Evolutionary conservation across 2,329 filamentous ascomycete genomes (phyloP), one percentile per base, ranked within the genome.

Genomic region (Tricladium varicosporioides): DNA sequence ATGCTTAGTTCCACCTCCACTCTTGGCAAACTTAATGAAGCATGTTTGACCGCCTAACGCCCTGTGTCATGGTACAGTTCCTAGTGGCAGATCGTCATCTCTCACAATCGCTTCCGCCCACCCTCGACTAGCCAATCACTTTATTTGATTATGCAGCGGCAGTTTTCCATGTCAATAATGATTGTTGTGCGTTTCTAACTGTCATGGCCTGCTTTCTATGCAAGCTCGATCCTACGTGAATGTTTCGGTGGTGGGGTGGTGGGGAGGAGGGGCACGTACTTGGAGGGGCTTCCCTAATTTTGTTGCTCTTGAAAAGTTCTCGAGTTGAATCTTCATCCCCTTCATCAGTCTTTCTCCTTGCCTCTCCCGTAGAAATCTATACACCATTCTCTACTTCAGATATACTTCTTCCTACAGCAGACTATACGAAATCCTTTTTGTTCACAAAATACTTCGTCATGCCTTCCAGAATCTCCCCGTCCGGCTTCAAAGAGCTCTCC

Each of bases 401-500:
- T 27, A 27, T 27, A 27, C 22, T 7, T 27, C 22, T 27, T 27
- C 22, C 22, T 27, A 27, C 22, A 27, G 22, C 22, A 27, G 22
- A 27, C 22, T 27, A 27, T 27, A 27, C 22, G 22, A 27, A 7
- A 27, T 27, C 7, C 3, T 27, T 27, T 27, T 27, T 7, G 22
- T 7, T 27, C 22, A 27, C 22, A 27, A 27, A 27, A 27, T 7
- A 27, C 22, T 48, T 22, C 19, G 10, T 22, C 16, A 48, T 48
- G 45, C 45, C 45, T 48, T 48, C 47, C 27, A 49, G 47, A 49
- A 32, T 49, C 5, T 49, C 47, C 15, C 47, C 27, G 7, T 49
- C 47, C 13, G 19, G 19, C n/a, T 33, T 33, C 47, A 49, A 32
- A 32, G 22, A 49, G 19, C 27, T 49, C 5, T 33, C 22, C 7